Conservation (phyloP, 2,329 filamentous ascomycete genomes). For the Scedosporium aurantiacum region DNA sequence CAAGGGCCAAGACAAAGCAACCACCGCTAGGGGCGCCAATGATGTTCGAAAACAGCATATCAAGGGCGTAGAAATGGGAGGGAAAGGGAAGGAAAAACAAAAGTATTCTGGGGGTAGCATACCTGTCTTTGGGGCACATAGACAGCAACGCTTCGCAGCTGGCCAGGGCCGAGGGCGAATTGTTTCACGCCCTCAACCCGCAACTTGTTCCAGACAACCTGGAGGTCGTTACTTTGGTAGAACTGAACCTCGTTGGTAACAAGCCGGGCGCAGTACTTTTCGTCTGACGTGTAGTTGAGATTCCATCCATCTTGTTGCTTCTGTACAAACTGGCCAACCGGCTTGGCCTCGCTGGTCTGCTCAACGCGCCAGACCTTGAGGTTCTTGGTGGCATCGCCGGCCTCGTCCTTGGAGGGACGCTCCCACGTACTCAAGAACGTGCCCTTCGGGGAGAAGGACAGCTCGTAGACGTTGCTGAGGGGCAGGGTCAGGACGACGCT, state of each 20-base stretch:
- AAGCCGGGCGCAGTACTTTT: constrained; percentile 81
- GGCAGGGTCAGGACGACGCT: constrained; percentile 63
- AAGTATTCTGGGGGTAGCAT: constrained; percentile 15
- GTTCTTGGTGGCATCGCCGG: constrained; percentile 42
- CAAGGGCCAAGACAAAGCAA: background rate
- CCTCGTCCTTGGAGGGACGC: constrained; percentile 78
- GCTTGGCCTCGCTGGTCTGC: constrained; percentile 51
- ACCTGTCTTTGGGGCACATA: constrained; percentile 96
- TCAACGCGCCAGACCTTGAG: constrained; percentile 92
- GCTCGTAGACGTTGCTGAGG: constrained; percentile 78
- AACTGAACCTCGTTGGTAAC: constrained; percentile 98
- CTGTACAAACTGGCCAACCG: constrained; percentile 85
- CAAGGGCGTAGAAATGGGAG: background rate
- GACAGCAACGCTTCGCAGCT: constrained; percentile 84
- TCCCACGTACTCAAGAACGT: constrained; percentile 97
- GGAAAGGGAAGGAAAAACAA: background rate
- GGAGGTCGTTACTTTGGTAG: constrained; percentile 77
- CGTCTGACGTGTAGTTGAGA: constrained; percentile 88
- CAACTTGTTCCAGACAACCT: constrained; percentile 89
- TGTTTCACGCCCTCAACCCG: constrained; percentile 81
- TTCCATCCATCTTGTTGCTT: constrained; percentile 96
- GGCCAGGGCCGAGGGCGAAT: constrained; percentile 81
- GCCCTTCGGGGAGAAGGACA: constrained; percentile 86
- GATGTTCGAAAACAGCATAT: no score
- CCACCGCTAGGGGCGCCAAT: background rate